These are phyloP conservation scores for Xylariales sp. DNA, from an alignment of 2,329 filamentous ascomycete genomes.

Conservation along the genomic window DNA sequence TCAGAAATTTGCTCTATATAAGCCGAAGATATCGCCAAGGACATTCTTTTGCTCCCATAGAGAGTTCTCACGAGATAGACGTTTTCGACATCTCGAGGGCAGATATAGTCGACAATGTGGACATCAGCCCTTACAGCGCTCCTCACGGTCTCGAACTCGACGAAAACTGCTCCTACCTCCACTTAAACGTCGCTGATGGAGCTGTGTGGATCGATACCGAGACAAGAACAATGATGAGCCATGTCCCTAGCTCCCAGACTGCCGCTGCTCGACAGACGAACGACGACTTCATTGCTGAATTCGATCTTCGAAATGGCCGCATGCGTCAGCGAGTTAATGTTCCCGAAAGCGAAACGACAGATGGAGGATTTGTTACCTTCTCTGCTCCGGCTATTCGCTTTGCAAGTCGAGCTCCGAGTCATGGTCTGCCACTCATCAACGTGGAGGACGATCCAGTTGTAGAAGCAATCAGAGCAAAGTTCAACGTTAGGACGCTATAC, in stretches of 20 bases:
- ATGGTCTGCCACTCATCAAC: constrained; percentile 18
- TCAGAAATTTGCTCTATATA: constrained; percentile 19
- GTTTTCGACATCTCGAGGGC: constrained; percentile 18
- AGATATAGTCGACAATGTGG: constrained; percentile 14
- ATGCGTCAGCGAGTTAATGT: constrained; percentile 22
- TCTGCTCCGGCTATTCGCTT: constrained; percentile 21
- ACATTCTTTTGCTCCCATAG: constrained; percentile 19
- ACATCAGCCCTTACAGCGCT: constrained; percentile 18
- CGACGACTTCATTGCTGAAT: constrained; percentile 22
- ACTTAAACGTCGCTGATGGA: constrained; percentile 18
- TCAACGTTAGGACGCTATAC: constrained; percentile 17
- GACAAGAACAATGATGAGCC: constrained; percentile 15
- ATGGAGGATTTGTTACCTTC: constrained; percentile 20
- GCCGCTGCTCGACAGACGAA: constrained; percentile 9
- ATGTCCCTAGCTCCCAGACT: constrained; percentile 12
- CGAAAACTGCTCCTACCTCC: constrained; percentile 17
- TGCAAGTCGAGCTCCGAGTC: constrained; percentile 19
- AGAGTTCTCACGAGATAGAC: constrained; percentile 17
- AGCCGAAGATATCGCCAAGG: constrained; percentile 21
- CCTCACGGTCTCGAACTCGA: constrained; percentile 22
- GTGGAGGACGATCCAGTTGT: constrained; percentile 17
- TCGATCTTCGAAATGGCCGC: constrained; percentile 21
- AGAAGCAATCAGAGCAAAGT: constrained; percentile 18
- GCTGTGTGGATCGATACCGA: constrained; percentile 19
- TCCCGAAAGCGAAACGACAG: constrained; percentile 16